A percentile compares a stretch with the other conserved stretches of the same genome.
Conservation (phyloP, 306 rosid genomes). For the Albizia julibrissin region DNA sequence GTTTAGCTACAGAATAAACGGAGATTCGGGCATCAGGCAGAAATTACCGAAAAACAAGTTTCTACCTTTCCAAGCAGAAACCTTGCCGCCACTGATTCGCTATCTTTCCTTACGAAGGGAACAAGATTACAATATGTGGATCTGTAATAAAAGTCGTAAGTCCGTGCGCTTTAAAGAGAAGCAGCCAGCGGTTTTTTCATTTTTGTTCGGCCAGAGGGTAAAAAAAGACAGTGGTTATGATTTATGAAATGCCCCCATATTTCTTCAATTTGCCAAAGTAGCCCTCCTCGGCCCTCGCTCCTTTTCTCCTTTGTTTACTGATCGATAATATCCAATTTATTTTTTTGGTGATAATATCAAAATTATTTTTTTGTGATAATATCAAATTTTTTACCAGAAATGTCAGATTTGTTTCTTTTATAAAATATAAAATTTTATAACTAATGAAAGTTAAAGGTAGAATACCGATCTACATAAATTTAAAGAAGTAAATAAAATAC, state of each 20-base stretch:
- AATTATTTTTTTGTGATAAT: too few species aligned
- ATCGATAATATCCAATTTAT: too few species aligned
- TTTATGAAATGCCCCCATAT: constrained; percentile 9
- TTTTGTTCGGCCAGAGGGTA: too few species aligned
- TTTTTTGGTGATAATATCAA: too few species aligned
- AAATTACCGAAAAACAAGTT: neutral
- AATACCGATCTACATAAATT: too few species aligned
- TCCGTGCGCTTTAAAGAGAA: neutral
- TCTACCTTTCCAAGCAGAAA: constrained; percentile 42
- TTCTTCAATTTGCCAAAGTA: constrained; percentile 9
- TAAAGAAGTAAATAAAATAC: too few species aligned
- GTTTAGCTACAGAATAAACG: neutral
- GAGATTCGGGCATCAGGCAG: neutral
- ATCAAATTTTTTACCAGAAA: too few species aligned
- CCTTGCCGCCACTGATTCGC: constrained; percentile 19
- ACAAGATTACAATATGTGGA: constrained; percentile 23
- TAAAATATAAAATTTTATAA: too few species aligned
- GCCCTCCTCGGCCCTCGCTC: neutral
- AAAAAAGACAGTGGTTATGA: neutral
- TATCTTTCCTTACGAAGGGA: constrained; percentile 33
- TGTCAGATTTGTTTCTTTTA: too few species aligned
- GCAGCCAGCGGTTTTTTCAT: too few species aligned
- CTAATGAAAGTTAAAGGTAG: too few species aligned
- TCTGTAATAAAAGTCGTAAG: neutral
- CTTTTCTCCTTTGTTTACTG: too few species aligned